Conservation (phyloP, 345 rosid genomes). For the Melaleuca quinquenervia region DNA sequence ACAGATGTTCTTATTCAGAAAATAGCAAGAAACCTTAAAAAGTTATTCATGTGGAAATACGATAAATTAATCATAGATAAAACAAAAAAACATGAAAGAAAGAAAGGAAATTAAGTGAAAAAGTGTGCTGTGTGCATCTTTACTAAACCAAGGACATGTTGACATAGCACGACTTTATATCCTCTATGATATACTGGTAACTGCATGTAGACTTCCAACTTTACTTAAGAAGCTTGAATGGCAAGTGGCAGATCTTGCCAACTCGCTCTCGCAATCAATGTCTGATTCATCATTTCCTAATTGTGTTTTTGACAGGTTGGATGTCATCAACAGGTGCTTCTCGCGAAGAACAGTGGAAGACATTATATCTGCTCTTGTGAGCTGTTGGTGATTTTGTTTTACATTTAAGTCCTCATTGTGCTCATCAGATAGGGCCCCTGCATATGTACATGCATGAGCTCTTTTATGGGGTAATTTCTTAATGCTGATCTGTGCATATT, state of each 20-base stretch:
- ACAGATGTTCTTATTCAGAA: not conserved
- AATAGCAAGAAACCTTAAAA: not conserved
- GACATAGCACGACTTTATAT: not conserved
- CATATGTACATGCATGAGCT: not conserved
- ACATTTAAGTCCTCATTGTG: not conserved
- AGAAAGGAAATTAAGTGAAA: not conserved
- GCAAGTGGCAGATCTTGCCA: not conserved
- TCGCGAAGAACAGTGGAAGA: conserved; percentile 63
- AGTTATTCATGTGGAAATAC: not conserved
- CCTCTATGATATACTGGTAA: not conserved
- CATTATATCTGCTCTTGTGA: conserved; percentile 76
- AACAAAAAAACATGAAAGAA: not conserved
- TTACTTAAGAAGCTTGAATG: not conserved
- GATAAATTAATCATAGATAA: not conserved
- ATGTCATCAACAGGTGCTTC: conserved; percentile 69
- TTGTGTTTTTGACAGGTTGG: conserved; percentile 36
- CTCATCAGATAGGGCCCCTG: not conserved
- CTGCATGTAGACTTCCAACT: not conserved
- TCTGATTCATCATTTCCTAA: not conserved
- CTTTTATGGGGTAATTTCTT: not conserved
- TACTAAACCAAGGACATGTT: not conserved
- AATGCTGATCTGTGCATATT: not conserved
- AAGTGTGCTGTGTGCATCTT: not conserved
- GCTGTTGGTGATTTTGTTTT: conserved; percentile 4
- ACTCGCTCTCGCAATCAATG: not conserved